These are phyloP conservation scores for Globisporangium radiosum DNA, from an alignment of 352 stramenopile species.

Conservation along the genomic window DNA sequence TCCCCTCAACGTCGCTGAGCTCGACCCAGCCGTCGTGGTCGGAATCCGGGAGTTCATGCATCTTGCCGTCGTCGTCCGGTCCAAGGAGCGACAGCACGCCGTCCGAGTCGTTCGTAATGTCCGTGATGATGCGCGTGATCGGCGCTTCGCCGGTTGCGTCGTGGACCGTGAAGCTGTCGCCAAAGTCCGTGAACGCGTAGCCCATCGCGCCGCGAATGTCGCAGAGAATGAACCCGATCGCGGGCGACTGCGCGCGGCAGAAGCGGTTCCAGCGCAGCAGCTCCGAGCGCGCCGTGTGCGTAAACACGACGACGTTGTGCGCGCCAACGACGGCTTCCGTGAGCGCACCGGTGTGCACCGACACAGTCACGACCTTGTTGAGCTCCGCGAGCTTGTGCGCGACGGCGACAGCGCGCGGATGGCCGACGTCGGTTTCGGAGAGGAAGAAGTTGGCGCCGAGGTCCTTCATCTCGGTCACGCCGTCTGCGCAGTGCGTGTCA, in stretches of 20 bases:
- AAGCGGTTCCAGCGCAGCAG: slow-evolving; percentile 87
- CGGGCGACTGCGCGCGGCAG: slow-evolving; percentile 69
- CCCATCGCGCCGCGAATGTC: slow-evolving; percentile 73
- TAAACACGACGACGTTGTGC: slow-evolving; percentile 89
- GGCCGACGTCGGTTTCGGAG: slow-evolving; percentile 68
- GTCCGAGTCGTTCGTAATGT: slow-evolving; percentile 80
- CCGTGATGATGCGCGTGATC: slow-evolving; percentile 84
- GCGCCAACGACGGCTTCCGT: slow-evolving; percentile 54
- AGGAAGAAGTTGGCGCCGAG: slow-evolving; percentile 94
- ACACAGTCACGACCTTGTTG: slow-evolving; percentile 88
- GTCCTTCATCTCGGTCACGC: slow-evolving; percentile 71
- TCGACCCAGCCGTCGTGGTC: slow-evolving; percentile 82
- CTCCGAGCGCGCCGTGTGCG: slow-evolving; percentile 61
- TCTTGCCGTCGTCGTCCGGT: slow-evolving; percentile 81
- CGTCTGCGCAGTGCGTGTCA: slow-evolving; percentile 28
- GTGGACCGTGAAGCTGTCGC: slow-evolving; percentile 66
- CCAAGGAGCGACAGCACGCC: slow-evolving; percentile 69
- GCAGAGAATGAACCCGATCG: slow-evolving; percentile 78
- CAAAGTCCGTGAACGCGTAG: slow-evolving; percentile 81
- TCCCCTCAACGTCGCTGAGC: slow-evolving; percentile 79
- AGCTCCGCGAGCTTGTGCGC: slow-evolving; percentile 85
- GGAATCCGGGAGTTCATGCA: slow-evolving; percentile 85
- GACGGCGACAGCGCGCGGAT: slow-evolving; percentile 51
- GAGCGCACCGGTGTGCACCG: slow-evolving; percentile 58
- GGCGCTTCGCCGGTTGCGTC: slow-evolving; percentile 76